Evolutionary conservation across 139 green algal species (phyloP).

Genomic region (Trebouxia sp.): DNA sequence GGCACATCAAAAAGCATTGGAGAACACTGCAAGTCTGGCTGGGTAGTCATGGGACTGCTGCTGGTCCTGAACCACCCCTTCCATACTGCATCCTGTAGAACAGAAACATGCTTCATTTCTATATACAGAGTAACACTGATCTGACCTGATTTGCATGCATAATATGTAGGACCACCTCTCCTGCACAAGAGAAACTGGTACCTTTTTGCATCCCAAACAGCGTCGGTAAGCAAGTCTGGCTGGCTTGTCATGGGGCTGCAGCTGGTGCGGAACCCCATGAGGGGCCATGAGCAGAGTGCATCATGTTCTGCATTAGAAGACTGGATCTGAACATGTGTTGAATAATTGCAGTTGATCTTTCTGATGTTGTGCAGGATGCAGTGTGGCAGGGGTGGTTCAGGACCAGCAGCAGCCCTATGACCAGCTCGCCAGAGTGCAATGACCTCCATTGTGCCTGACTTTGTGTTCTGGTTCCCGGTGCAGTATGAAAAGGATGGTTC

Average conservation of each 20-base stretch:
- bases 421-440: neutral
- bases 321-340: neutral
- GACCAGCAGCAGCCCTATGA: neutral
- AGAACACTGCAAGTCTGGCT: too few species aligned
- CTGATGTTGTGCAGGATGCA: conserved; percentile 5
- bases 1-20: too few species aligned
- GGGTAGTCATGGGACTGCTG: neutral
- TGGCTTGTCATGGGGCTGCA: too few species aligned
- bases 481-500: too few species aligned
- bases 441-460: too few species aligned
- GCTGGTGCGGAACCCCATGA: too few species aligned
- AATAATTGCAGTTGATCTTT: neutral
- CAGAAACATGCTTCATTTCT: neutral
- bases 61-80: neutral
- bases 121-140: neutral
- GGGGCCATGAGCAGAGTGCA: neutral
- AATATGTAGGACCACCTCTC: neutral
- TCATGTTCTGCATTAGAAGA: neutral
- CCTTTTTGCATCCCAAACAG: too few species aligned
- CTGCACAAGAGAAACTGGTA: neutral
- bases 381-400: conserved; percentile 21
- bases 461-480: too few species aligned
- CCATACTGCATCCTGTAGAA: conserved; percentile 22
- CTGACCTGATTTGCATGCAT: neutral
- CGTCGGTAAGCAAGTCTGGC: too few species aligned